A percentile compares a stretch with the other conserved stretches of the same genome.
These are phyloP conservation scores for Ottelia alismoides DNA, from an alignment of 106 monocot species.

Conservation along the genomic window DNA sequence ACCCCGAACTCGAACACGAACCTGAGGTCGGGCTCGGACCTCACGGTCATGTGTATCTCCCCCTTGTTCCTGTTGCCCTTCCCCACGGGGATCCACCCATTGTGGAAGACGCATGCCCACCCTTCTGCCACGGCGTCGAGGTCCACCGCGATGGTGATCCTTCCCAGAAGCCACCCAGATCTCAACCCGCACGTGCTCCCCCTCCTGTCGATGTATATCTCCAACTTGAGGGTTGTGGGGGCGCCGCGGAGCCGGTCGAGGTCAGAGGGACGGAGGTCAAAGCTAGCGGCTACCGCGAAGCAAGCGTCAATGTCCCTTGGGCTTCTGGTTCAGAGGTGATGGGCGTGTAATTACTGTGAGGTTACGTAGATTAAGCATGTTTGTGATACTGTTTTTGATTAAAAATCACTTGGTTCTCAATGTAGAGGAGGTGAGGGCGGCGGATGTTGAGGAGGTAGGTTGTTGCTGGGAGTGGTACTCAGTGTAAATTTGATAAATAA, in stretches of 20 bases:
- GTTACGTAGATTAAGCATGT: too few relatives aligned
- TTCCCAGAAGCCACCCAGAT: constrained; percentile 68
- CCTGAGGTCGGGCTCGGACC: constrained; percentile 21
- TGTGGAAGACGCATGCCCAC: constrained; percentile 32
- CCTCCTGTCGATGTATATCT: constrained; percentile 66
- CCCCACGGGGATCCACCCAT: constrained; percentile 19
- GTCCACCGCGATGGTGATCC: constrained; percentile 50
- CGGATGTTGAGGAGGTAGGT: too few relatives aligned
- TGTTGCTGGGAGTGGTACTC: too few relatives aligned
- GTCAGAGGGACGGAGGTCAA: constrained; percentile 43
- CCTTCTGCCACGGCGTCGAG: constrained; percentile 30
- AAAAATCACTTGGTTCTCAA: too few relatives aligned
- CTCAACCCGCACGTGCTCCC: constrained; percentile 70
- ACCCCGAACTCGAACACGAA: constrained; percentile 95
- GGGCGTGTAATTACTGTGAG: too few relatives aligned
- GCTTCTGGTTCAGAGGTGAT: too few relatives aligned
- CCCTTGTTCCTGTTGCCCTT: constrained; percentile 5
- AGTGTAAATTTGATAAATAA: too few relatives aligned
- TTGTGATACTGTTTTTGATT: too few relatives aligned
- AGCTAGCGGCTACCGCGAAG: constrained; percentile 35
- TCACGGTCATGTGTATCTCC: constrained; percentile 14
- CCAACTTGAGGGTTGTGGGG: constrained; percentile 33
- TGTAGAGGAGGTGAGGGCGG: too few relatives aligned
- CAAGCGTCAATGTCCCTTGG: too few relatives aligned
- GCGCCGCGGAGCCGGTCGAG: constrained; percentile 33